phyloP scores from a whole-genome alignment of 495 filamentous ascomycete genomes.

The Oidiodendron maius region DNA sequence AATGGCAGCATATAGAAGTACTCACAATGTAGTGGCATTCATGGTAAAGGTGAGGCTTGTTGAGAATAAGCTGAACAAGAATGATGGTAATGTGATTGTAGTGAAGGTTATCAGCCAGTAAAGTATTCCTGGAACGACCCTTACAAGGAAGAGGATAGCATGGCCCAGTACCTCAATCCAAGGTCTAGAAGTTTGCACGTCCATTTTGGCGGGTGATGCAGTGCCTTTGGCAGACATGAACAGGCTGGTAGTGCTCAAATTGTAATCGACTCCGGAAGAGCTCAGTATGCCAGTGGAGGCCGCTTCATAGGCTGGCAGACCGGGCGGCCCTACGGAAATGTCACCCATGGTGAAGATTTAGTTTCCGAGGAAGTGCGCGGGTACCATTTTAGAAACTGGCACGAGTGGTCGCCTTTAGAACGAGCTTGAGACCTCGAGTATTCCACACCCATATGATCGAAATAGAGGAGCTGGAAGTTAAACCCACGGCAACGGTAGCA shows the following conservation, averaged over 20 bases:
- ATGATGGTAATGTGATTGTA: constrained; percentile 82
- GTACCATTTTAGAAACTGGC: constrained; percentile 3
- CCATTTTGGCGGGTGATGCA: background rate
- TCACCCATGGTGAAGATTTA: constrained; percentile 11
- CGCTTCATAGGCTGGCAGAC: constrained; percentile 9
- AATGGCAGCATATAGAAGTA: background rate
- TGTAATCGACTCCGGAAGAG: constrained; percentile 5
- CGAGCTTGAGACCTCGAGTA: background rate
- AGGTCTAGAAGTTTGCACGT: constrained; percentile 19
- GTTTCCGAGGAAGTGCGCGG: background rate
- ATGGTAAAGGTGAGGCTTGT: constrained; percentile 94
- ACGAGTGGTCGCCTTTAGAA: background rate
- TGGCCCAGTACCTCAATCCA: constrained; percentile 43
- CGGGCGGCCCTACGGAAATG: constrained; percentile 8
- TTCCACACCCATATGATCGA: too few species aligned
- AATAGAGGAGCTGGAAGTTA: too few species aligned
- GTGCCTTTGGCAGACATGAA: constrained; percentile 6
- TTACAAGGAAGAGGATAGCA: constrained; percentile 47
- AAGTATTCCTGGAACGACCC: constrained; percentile 65
- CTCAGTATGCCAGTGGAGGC: constrained; percentile 13
- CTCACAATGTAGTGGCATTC: constrained; percentile 93
- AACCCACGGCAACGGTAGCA: background rate
- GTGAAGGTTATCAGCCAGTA: constrained; percentile 81
- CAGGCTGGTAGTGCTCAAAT: constrained; percentile 7
- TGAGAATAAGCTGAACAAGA: constrained; percentile 91